Evolutionary conservation across 140 eudicot genomes (phyloP).

Genomic region (Oenanthe javanica): DNA sequence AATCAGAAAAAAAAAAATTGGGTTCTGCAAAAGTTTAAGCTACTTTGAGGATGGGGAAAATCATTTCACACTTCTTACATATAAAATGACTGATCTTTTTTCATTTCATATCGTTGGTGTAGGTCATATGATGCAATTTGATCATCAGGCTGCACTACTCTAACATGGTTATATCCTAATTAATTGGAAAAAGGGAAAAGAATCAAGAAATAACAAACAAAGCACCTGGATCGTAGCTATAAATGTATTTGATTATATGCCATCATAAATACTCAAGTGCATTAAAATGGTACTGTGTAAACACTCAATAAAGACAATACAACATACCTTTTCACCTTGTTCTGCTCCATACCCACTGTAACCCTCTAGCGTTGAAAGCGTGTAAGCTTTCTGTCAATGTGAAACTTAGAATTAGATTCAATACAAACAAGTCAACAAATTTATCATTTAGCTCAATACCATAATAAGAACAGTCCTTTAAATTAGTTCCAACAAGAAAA

Average conservation of each 20-base stretch:
- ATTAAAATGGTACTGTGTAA: background rate
- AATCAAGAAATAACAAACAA: background rate
- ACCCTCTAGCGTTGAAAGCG: conserved; percentile 71
- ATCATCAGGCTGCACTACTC: background rate
- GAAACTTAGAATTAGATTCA: background rate
- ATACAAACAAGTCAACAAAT: background rate
- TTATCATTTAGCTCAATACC: background rate
- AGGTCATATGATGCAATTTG: background rate
- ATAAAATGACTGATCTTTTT: background rate
- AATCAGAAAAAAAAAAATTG: background rate
- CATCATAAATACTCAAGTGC: background rate
- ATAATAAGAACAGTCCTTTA: background rate
- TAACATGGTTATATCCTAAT: background rate
- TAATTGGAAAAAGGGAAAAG: too few relatives aligned
- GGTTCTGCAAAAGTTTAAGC: background rate
- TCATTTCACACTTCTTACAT: background rate
- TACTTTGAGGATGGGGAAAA: background rate
- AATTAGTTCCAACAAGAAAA: background rate
- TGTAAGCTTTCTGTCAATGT: conserved; percentile 49
- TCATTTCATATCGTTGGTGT: background rate
- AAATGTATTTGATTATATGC: background rate
- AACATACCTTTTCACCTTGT: conserved; percentile 74
- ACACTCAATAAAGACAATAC: background rate
- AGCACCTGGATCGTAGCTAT: background rate
- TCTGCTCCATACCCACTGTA: conserved; percentile 96